These are phyloP conservation scores for Phytophthora pisi DNA, from an alignment of 352 stramenopile genomes.

Conservation along the genomic window DNA sequence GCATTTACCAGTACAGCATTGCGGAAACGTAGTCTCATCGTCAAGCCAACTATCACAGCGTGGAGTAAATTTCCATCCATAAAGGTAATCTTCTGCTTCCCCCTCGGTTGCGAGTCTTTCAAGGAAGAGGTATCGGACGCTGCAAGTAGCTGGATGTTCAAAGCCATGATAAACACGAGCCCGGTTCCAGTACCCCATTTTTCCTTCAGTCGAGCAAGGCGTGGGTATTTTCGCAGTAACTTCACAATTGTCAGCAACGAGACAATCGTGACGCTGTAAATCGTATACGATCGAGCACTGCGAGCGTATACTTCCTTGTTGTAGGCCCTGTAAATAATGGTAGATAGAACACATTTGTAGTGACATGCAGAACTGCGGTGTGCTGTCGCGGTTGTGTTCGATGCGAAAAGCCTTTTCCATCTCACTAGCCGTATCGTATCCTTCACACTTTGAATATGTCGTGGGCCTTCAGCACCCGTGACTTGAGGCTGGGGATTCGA, in stretches of 20 bases:
- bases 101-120: conserved; percentile 9
- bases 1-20: conserved; percentile 56
- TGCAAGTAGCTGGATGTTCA: conserved; percentile 54
- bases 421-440: conserved; percentile 53
- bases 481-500: background rate
- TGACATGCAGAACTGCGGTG: conserved; percentile 52
- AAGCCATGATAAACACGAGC: conserved; percentile 41
- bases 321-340: conserved; percentile 52
- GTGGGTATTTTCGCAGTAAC: conserved; percentile 40
- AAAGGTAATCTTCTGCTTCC: conserved; percentile 28
- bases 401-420: conserved; percentile 62
- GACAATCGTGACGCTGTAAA: conserved; percentile 39
- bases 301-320: conserved; percentile 25
- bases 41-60: conserved; percentile 61
- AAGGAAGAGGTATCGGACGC: background rate
- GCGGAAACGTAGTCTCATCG: conserved; percentile 61
- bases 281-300: conserved; percentile 41
- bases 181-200: conserved; percentile 29
- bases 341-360: conserved; percentile 44
- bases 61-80: conserved; percentile 61
- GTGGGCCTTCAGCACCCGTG: background rate
- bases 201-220: conserved; percentile 48
- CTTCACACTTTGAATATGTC: conserved; percentile 43
- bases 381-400: conserved; percentile 58
- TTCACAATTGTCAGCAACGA: conserved; percentile 34